A percentile compares a stretch with the other conserved stretches of the same genome.
Evolutionary conservation across 805 yeast species (phyloP).

Genomic region (Kazachstania viticola): DNA sequence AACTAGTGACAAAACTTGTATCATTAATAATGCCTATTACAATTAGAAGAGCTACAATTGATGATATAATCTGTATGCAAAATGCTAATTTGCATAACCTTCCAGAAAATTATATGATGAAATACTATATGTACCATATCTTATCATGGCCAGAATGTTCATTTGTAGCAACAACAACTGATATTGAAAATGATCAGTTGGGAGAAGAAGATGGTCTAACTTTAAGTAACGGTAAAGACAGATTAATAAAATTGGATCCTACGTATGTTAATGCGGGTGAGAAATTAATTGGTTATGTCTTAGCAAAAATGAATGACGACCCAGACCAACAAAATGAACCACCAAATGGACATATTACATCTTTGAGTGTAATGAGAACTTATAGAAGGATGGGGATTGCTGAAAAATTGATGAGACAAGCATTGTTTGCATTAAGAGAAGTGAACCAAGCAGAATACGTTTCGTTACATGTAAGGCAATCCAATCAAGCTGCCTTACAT

Average conservation of each 20-base stretch:
- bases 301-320: conserved; percentile 95
- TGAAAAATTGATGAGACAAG: conserved; percentile 78
- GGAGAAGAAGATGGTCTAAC: conserved; percentile 20
- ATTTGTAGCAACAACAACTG: conserved; percentile 82
- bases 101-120: conserved; percentile 89
- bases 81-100: conserved; percentile 83
- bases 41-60: conserved; percentile 76
- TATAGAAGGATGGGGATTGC: conserved; percentile 94
- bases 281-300: conserved; percentile 87
- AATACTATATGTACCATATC: conserved; percentile 88
- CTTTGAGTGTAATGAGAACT: conserved; percentile 88
- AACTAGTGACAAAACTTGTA: no score
- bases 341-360: conserved; percentile 91
- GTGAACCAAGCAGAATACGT: conserved; percentile 73
- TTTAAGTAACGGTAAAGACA: conserved; percentile 12
- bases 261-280: conserved; percentile 57
- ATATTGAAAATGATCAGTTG: conserved; percentile 15
- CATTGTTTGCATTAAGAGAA: conserved; percentile 69
- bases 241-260: conserved; percentile 40
- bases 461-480: conserved; percentile 84
- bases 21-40: conserved; percentile 56
- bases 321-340: conserved; percentile 61
- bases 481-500: conserved; percentile 89
- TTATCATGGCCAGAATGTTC: conserved; percentile 97
- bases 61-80: conserved; percentile 90